Percentiles rank a stretch among this genome's conserved stretches.
phyloP scores from a whole-genome alignment of 257 asterid species.

The Ehretia macrophylla region DNA sequence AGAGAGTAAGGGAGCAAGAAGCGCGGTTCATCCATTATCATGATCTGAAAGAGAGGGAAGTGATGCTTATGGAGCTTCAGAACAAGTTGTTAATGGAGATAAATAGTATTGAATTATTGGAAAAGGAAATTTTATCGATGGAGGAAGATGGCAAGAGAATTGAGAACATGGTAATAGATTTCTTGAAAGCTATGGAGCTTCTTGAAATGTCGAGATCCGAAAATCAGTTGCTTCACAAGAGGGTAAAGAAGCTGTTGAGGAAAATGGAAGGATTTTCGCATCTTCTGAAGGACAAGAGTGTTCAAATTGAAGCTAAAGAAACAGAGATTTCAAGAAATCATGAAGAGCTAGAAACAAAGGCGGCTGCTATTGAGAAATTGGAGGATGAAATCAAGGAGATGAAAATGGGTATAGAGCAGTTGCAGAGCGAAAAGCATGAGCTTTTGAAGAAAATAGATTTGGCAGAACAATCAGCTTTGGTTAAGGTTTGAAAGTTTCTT shows the following conservation, averaged over 20 bases:
- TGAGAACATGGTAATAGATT: slow-evolving; percentile 29
- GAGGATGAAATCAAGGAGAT: slow-evolving; percentile 37
- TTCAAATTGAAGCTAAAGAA: slow-evolving; percentile 33
- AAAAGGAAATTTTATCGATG: slow-evolving; percentile 27
- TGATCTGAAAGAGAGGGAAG: slow-evolving; percentile 41
- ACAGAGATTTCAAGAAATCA: slow-evolving; percentile 31
- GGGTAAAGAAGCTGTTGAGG: slow-evolving; percentile 42
- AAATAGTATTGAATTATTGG: slow-evolving; percentile 30
- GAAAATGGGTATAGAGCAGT: slow-evolving; percentile 15
- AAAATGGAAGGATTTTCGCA: slow-evolving; percentile 17
- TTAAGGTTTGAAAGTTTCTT: slow-evolving; percentile 33
- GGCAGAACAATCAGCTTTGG: slow-evolving; percentile 26
- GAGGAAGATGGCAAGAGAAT: slow-evolving; percentile 35
- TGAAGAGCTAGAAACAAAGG: slow-evolving; percentile 29
- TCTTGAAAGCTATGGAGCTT: slow-evolving; percentile 22
- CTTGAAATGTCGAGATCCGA: slow-evolving; percentile 36
- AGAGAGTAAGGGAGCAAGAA: slow-evolving; percentile 28
- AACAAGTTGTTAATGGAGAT: slow-evolving; percentile 40
- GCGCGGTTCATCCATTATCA: slow-evolving; percentile 31
- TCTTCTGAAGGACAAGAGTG: slow-evolving; percentile 21
- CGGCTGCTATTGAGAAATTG: slow-evolving; percentile 23
- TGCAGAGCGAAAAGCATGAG: slow-evolving; percentile 32
- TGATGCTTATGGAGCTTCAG: slow-evolving; percentile 32
- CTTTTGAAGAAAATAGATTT: slow-evolving; percentile 19
- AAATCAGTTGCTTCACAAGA: slow-evolving; percentile 34